Conservation (phyloP, 2,329 filamentous ascomycete genomes). For the Pseudogymnoascus sp. region DNA sequence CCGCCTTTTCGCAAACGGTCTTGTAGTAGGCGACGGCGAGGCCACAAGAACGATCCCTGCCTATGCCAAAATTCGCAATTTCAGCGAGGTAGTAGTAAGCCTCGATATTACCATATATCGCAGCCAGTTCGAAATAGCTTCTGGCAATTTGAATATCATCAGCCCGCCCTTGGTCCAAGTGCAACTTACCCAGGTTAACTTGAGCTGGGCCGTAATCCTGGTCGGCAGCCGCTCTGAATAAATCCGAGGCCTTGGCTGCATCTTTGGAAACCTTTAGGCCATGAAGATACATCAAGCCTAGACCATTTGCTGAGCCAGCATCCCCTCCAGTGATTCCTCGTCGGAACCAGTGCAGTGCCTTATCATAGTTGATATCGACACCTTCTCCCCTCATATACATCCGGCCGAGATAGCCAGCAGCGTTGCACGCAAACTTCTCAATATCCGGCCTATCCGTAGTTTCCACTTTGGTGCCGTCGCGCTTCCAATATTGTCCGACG, state of each 20-base stretch:
- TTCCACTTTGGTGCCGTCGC: conserved; percentile 50
- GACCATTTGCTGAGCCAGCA: conserved; percentile 57
- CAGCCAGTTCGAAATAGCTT: conserved; percentile 62
- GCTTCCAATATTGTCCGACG: conserved; percentile 59
- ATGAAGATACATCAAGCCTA: conserved; percentile 63
- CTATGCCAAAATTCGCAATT: conserved; percentile 56
- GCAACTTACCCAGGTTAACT: conserved; percentile 57
- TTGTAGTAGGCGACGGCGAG: conserved; percentile 62
- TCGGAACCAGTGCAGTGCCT: conserved; percentile 59
- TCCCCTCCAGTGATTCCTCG: conserved; percentile 57
- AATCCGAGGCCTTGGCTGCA: conserved; percentile 51
- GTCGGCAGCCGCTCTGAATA: conserved; percentile 59
- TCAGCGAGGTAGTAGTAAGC: conserved; percentile 67
- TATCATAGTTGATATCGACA: conserved; percentile 55
- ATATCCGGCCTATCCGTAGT: conserved; percentile 45
- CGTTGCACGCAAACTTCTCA: conserved; percentile 58
- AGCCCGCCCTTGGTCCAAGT: conserved; percentile 55
- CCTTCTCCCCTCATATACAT: conserved; percentile 68
- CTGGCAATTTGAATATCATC: conserved; percentile 42
- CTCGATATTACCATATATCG: conserved; percentile 60
- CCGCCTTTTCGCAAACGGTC: conserved; percentile 48
- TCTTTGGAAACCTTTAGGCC: conserved; percentile 57
- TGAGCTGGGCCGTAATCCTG: conserved; percentile 59
- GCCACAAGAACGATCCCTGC: conserved; percentile 56
- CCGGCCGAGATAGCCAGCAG: conserved; percentile 60